Evolutionary conservation across 768 basidiomycete species (phyloP), one percentile per base, ranked within the genome.

Genomic region (Psilocybe cubensis): DNA sequence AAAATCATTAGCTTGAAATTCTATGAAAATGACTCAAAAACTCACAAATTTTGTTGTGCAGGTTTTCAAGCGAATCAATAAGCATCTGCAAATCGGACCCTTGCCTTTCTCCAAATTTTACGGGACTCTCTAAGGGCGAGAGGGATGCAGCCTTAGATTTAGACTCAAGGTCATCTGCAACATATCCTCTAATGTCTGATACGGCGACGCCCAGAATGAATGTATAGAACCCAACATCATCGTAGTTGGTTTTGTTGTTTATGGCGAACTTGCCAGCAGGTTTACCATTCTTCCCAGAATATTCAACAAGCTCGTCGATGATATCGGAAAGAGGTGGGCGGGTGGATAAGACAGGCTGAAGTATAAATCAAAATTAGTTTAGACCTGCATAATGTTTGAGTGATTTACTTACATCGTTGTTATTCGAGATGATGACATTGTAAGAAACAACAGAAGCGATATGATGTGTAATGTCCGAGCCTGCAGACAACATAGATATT

Each of bases 31-130:
- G 24, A 17, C 11, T n/a, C 44, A 38, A 17, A 35, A n/a, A 75
- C 86, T 55, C 52, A 91, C 90, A 76, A 52, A 91, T 91, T 50
- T 76, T 80, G 12, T 79, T 77, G 65, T 88, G 87, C 8, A 89
- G 62, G 10, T 63, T 63, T 33, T 87, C 83, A 11, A 91, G 71
- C 8, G 74, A 73, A 14, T 58, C 63, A 41, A 76, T 74, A n/a
- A 89, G 69, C 35, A 76, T 69, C 59, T 84, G 79, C 5, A 91
- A 72, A 27, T 78, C 76, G 8, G 72, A 71, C n/a, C 74, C 67
- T 3, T 64, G 67, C 54, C 73, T 76, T 53, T 73, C 70, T 11
- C 50, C 62, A n/a, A 59, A 35, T 49, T 67, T 64, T 20, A 47
- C 48, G 4, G 58, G 65, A 52, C 63, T 71, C 28, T 51, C 56